These are phyloP conservation scores for Monilinia vaccinii-corymbosi DNA, from an alignment of 2,329 filamentous ascomycete genomes.

Conservation along the genomic window DNA sequence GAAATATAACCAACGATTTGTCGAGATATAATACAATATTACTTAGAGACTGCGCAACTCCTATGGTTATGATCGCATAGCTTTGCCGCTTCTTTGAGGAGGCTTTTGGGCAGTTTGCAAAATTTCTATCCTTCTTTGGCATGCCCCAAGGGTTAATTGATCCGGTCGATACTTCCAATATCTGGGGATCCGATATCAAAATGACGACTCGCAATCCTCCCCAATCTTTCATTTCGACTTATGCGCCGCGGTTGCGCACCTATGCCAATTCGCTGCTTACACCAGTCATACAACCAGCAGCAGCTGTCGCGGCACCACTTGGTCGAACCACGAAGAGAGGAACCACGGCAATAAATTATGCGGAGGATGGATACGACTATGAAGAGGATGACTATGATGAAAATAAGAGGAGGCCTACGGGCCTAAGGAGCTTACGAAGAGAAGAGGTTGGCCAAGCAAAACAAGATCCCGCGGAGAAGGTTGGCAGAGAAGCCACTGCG, in stretches of 20 bases:
- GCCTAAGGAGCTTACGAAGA: conserved; percentile 71
- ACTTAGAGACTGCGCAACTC: neutral
- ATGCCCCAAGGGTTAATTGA: neutral
- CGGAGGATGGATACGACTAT: conserved; percentile 90
- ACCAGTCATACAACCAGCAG: conserved; percentile 65
- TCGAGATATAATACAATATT: neutral
- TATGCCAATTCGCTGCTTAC: conserved; percentile 90
- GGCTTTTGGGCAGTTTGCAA: neutral
- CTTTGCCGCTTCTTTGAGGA: neutral
- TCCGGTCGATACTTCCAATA: neutral
- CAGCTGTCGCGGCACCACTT: conserved; percentile 53
- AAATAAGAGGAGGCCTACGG: conserved; percentile 62
- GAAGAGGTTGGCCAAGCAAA: conserved; percentile 60
- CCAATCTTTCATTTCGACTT: conserved; percentile 84
- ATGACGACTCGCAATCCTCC: conserved; percentile 40
- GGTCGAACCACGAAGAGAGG: conserved; percentile 93
- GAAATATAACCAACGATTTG: neutral
- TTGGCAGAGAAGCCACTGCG: conserved; percentile 70
- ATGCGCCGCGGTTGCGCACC: conserved; percentile 79
- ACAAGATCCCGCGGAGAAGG: conserved; percentile 60
- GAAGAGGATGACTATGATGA: conserved; percentile 67
- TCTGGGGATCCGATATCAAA: conserved; percentile 7
- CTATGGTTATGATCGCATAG: conserved; percentile 1
- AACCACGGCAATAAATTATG: conserved; percentile 94
- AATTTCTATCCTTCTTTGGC: neutral